phyloP scores from a whole-genome alignment of 768 basidiomycete genomes.

The Russula olivacea region DNA sequence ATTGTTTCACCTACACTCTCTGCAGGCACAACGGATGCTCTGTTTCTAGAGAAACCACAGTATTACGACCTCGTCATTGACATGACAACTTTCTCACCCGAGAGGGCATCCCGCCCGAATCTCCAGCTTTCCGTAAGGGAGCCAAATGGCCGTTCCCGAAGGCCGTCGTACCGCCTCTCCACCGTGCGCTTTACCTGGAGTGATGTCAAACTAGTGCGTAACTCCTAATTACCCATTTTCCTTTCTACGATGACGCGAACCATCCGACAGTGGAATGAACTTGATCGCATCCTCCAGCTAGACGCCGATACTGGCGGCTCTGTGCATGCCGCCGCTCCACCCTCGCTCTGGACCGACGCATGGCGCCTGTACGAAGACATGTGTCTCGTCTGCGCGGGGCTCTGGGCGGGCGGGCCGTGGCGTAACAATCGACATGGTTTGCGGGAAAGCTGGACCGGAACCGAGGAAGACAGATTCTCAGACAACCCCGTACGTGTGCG shows the following conservation, averaged over 20 bases:
- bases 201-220: slow-evolving; percentile 63
- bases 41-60: slow-evolving; percentile 74
- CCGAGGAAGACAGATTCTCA: slow-evolving; percentile 37
- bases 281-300: slow-evolving; percentile 61
- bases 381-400: slow-evolving; percentile 71
- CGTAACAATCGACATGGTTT: slow-evolving; percentile 42
- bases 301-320: slow-evolving; percentile 32
- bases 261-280: slow-evolving; percentile 60
- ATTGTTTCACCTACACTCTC: not conserved
- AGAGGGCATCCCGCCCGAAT: slow-evolving; percentile 48
- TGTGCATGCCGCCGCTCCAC: not conserved
- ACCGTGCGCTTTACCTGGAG: slow-evolving; percentile 76
- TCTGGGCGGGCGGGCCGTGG: slow-evolving; percentile 62
- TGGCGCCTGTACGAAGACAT: slow-evolving; percentile 85
- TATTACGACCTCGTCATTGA: slow-evolving; percentile 81
- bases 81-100: slow-evolving; percentile 59
- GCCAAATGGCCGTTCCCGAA: slow-evolving; percentile 33
- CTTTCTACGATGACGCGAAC: not conserved
- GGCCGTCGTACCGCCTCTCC: slow-evolving; percentile 49
- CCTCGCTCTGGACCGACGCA: slow-evolving; percentile 53
- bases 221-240: not conserved
- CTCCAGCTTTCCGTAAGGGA: slow-evolving; percentile 55
- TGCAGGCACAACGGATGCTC: slow-evolving; percentile 70
- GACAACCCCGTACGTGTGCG: slow-evolving; percentile 42
- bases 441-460: slow-evolving; percentile 53